Base-by-base conservation (phyloP, 441 rosid genomes). In the Adansonia gregorii region DNA sequence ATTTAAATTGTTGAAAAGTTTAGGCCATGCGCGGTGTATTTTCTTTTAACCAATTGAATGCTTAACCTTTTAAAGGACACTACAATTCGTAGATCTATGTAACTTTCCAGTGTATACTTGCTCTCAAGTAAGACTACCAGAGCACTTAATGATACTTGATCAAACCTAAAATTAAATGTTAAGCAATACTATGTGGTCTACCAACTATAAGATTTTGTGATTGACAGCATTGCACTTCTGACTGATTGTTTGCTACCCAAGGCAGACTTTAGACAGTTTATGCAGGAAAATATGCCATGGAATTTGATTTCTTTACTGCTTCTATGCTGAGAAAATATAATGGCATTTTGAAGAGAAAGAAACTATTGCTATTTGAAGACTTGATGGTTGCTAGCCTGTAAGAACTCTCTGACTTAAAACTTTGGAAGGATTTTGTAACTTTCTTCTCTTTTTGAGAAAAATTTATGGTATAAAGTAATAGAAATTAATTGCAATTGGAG, bases 341-440 rank as follows among this genome's bases (percentile, higher is more conserved):
- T 68, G 73, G 56, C 24, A 9, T 31, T 55, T 54, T 55, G 20
- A n/a, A 54, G 75, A 54, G 0, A 68, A 27, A 14, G 15, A 31
- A 31, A 52, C 15, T 72, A 54, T 72, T 72, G 20, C 46, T 72
- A 15, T 52, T 72, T 0, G 14, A 9, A 17, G 75, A 35, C 9
- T 72, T 39, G 63, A 72, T 72, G 48, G 27, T 55, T 54, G 19
- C 61, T 52, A 54, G 9, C 48, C 55, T 35, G 64, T 72, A 55
- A 72, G 2, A 64, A 35, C 46, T 14, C 11, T n/a, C 8, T 64
- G 68, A 11, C 31, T 9, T 14, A 22, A 22, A 59, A 59, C 14
- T 20, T 58, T 22, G 4, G 65, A 59, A 59, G 15, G 65, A 3
- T 59, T 59, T 59, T 59, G 11, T 0, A 22, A 61, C 39, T 43